Evolutionary conservation across 139 green algal genomes (phyloP), one percentile per base, ranked within the genome.

Genomic region (Volvox reticuliferus): DNA sequence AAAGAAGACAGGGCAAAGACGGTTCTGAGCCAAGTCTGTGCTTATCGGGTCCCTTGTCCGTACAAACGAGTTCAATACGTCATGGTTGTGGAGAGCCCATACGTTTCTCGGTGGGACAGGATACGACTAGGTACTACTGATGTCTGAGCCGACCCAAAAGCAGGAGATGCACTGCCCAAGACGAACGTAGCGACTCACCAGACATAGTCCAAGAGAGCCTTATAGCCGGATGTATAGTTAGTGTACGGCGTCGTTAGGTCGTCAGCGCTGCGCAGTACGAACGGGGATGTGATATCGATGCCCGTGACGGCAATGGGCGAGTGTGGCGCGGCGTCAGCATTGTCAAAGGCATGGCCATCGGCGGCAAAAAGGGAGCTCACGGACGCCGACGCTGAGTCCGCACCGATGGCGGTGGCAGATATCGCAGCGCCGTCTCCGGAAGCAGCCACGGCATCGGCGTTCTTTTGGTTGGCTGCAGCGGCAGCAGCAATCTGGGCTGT

Each of bases 211-310:
- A 99, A 93, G 68, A 97, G 91, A 1, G 95, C 97, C 85, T 96
- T 94, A 89, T 99, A 99, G 12, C 96, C 96, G 16, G 92, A 93
- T 20, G 97, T 97, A 93, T 98, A 98, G 93, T 99, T 99, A 30
- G 95, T 99, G 93, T 96, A 98, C 22, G 94, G 93, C 5, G 95
- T 96, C 20, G 78, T 37, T 82, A 98, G 92, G 77, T 91, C 92
- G 91, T 98, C 97, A 0, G 95, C 95, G 35, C 91, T 91, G 21
- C 67, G 73, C 76, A 97, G 92, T 22, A n/a, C n/a, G 79, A 94
- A 97, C 0, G 96, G 95, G 1, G 92, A 50, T 9, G 19, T 26
- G 55, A 98, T 69, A 68, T 96, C 92, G 22, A 97, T 91, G 12
- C 95, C 95, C 0, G 86, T 85, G 26, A 96, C 82, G 12, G 88